phyloP scores from a whole-genome alignment of 805 yeast species.

The Candida coquimbonensis region DNA sequence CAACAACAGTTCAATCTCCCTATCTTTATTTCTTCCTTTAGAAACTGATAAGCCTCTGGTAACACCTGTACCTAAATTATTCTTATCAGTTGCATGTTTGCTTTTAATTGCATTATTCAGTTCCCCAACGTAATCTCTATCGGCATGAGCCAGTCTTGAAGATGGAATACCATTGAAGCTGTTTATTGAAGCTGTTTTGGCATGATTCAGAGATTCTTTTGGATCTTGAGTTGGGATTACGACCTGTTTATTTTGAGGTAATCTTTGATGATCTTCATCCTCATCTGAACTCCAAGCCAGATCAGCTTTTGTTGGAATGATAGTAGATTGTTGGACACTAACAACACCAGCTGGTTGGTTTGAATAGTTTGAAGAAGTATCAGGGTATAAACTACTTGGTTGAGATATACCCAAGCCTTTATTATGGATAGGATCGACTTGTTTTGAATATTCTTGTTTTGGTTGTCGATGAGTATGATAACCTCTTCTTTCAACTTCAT shows the following conservation, averaged over 20 bases:
- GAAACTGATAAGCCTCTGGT: constrained; percentile 21
- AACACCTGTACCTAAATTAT: constrained; percentile 7
- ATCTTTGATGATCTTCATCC: constrained; percentile 41
- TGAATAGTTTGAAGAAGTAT: not conserved
- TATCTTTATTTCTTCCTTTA: constrained; percentile 28
- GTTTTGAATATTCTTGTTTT: not conserved
- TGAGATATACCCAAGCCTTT: constrained; percentile 3
- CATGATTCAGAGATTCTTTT: not conserved
- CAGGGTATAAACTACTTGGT: not conserved
- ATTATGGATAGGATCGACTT: not conserved
- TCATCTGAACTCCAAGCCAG: constrained; percentile 88
- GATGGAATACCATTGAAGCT: constrained; percentile 1
- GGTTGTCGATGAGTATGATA: constrained; percentile 32
- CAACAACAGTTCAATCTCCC: constrained; percentile 37
- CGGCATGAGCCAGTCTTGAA: constrained; percentile 5
- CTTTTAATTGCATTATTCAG: constrained; percentile 6
- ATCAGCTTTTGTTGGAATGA: constrained; percentile 80
- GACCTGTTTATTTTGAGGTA: too few species aligned
- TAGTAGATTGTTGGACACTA: constrained; percentile 55
- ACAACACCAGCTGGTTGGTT: constrained; percentile 15
- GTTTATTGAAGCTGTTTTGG: constrained; percentile 1
- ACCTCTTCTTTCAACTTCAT: constrained; percentile 75
- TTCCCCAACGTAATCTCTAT: constrained; percentile 9
- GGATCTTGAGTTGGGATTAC: too few species aligned
- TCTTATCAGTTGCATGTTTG: not conserved